Evolutionary conservation across 2,329 filamentous ascomycete genomes (phyloP).

Genomic region (Colletotrichum salicis): DNA sequence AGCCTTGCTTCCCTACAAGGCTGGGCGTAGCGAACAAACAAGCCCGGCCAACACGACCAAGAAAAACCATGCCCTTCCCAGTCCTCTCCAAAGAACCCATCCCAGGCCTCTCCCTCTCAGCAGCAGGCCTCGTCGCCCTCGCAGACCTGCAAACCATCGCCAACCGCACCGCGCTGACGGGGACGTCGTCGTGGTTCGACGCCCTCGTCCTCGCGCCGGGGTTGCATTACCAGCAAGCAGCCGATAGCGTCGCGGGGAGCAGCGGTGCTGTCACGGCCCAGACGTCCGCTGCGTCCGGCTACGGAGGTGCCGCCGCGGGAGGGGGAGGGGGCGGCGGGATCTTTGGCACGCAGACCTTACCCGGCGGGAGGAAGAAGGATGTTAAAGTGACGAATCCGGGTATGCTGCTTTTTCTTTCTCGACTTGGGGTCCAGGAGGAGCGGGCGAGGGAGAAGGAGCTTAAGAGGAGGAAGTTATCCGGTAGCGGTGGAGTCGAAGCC

Average conservation of each 20-base stretch:
- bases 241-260: constrained; percentile 57
- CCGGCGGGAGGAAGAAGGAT: constrained; percentile 5
- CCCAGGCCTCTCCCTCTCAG: constrained; percentile 56
- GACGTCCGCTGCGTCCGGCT: constrained; percentile 65
- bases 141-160: constrained; percentile 68
- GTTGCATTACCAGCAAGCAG: constrained; percentile 69
- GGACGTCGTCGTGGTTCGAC: constrained; percentile 67
- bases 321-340: constrained; percentile 8
- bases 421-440: constrained; percentile 38
- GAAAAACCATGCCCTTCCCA: constrained; percentile 43
- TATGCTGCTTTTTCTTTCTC: constrained; percentile 50
- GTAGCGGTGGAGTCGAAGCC: constrained; percentile 5
- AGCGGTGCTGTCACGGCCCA: constrained; percentile 44
- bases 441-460: constrained; percentile 44
- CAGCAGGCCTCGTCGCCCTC: constrained; percentile 66
- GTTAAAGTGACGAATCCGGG: constrained; percentile 44
- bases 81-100: constrained; percentile 59
- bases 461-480: constrained; percentile 41
- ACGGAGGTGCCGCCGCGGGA: constrained; percentile 36
- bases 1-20: too few species aligned
- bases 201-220: constrained; percentile 68
- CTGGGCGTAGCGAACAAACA: neutral
- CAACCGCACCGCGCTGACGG: constrained; percentile 65
- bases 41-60: neutral
- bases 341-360: constrained; percentile 14